phyloP scores from a whole-genome alignment of 108 stramenopile species.

The Mayamaea pseudoterrestris region DNA sequence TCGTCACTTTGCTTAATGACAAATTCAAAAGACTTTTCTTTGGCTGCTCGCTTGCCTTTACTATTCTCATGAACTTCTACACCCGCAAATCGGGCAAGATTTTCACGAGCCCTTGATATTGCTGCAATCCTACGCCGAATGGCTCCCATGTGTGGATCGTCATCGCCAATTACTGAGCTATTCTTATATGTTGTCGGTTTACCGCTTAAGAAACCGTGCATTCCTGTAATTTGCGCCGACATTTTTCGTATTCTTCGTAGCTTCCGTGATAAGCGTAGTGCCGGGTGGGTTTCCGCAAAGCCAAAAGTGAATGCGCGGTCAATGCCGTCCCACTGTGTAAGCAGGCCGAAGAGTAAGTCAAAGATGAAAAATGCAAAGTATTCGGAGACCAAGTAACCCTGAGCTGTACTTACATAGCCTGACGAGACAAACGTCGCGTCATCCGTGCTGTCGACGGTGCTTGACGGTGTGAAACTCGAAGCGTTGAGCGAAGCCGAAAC shows the following conservation, averaged over 20 bases:
- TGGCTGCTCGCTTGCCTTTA: background rate
- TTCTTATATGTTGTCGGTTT: slow-evolving; percentile 17
- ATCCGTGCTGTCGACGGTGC: background rate
- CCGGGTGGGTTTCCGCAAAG: background rate
- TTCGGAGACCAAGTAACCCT: background rate
- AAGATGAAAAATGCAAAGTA: background rate
- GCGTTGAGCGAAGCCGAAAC: background rate
- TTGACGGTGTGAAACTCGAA: background rate
- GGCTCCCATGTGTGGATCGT: slow-evolving; percentile 10
- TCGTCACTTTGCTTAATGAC: slow-evolving; percentile 1
- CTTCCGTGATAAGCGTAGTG: background rate
- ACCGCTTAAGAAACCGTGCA: slow-evolving; percentile 77
- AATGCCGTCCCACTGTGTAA: background rate
- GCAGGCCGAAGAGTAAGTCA: background rate
- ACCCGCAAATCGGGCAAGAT: slow-evolving; percentile 6
- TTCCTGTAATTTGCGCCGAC: slow-evolving; percentile 46
- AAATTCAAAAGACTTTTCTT: background rate
- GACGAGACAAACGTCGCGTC: background rate
- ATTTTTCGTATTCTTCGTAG: slow-evolving; percentile 57
- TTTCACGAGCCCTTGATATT: slow-evolving; percentile 21
- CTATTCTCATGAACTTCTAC: slow-evolving; percentile 1
- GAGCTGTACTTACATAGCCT: background rate
- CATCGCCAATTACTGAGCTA: background rate
- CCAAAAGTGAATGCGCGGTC: background rate
- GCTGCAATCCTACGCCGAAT: slow-evolving; percentile 23